Percentiles rank a stretch among this genome's conserved stretches.
phyloP scores from a whole-genome alignment of 805 yeast genomes.

The Nakazawaea wickerhamii region DNA sequence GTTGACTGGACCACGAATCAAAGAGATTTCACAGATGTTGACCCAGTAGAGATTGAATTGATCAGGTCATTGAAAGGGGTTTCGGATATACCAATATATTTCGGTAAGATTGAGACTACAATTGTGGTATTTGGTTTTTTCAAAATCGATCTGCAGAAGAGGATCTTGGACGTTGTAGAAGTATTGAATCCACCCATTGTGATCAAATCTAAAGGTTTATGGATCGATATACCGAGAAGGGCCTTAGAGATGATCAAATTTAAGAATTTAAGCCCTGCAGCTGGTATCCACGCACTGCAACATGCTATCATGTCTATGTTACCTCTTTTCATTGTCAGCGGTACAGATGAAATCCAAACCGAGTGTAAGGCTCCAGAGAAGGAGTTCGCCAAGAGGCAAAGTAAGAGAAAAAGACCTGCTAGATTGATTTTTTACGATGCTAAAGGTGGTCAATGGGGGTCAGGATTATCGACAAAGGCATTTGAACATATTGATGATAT shows the following conservation, averaged over 20 bases:
- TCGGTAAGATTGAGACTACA: constrained; percentile 69
- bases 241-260: constrained; percentile 53
- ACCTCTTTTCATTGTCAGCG: constrained; percentile 68
- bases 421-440: constrained; percentile 80
- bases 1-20: constrained; percentile 94
- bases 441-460: constrained; percentile 73
- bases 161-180: constrained; percentile 90
- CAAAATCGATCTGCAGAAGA: constrained; percentile 69
- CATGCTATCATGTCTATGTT: constrained; percentile 80
- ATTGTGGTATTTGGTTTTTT: constrained; percentile 88
- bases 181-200: constrained; percentile 82
- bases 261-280: constrained; percentile 69
- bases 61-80: constrained; percentile 50
- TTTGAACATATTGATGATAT: constrained; percentile 73
- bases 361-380: constrained; percentile 98
- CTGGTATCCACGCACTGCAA: constrained; percentile 94
- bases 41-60: constrained; percentile 69
- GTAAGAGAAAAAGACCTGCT: constrained; percentile 76
- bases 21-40: constrained; percentile 90
- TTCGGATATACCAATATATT: constrained; percentile 55
- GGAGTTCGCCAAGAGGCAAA: constrained; percentile 77
- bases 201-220: constrained; percentile 70
- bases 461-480: constrained; percentile 75
- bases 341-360: constrained; percentile 74
- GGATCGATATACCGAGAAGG: constrained; percentile 80